Evolutionary conservation across 352 stramenopile genomes (phyloP).

Genomic region (Phytophthora pisi): DNA sequence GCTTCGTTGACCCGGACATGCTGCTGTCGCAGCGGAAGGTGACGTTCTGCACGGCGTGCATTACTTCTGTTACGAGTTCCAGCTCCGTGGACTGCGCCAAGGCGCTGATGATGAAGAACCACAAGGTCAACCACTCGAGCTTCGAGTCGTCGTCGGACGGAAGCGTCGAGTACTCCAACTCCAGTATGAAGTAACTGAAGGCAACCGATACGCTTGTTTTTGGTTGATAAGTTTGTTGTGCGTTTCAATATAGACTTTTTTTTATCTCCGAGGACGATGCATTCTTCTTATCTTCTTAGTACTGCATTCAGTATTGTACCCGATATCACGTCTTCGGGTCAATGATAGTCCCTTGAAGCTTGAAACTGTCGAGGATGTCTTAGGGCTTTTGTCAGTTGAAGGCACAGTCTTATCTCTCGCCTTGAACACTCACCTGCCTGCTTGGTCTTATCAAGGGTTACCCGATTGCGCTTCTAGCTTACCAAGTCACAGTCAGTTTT

Average conservation of each 20-base stretch:
- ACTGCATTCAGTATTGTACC: not conserved
- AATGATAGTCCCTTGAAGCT: not conserved
- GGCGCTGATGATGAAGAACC: conserved; percentile 26
- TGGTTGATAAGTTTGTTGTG: not conserved
- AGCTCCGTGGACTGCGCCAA: conserved; percentile 33
- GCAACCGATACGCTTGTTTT: not conserved
- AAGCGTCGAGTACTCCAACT: conserved; percentile 11
- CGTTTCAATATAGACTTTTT: not conserved
- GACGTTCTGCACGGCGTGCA: conserved; percentile 30
- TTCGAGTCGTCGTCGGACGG: conserved; percentile 20
- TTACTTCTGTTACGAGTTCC: conserved; percentile 25
- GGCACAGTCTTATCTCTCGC: conserved; percentile 5
- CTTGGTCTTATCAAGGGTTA: conserved; percentile 1
- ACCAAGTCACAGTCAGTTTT: conserved; percentile 6
- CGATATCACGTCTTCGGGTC: not conserved
- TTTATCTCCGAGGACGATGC: too few species aligned
- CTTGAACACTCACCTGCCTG: not conserved
- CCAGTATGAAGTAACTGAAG: not conserved
- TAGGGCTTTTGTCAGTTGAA: conserved; percentile 2
- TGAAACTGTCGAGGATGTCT: not conserved
- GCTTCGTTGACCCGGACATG: conserved; percentile 28
- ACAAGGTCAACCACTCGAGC: conserved; percentile 19
- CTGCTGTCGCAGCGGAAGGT: conserved; percentile 29
- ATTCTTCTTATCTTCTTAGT: not conserved
- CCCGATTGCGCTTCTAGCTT: not conserved